These are phyloP conservation scores for Pythium scleroteichum DNA, from an alignment of 352 stramenopile genomes.

Conservation along the genomic window DNA sequence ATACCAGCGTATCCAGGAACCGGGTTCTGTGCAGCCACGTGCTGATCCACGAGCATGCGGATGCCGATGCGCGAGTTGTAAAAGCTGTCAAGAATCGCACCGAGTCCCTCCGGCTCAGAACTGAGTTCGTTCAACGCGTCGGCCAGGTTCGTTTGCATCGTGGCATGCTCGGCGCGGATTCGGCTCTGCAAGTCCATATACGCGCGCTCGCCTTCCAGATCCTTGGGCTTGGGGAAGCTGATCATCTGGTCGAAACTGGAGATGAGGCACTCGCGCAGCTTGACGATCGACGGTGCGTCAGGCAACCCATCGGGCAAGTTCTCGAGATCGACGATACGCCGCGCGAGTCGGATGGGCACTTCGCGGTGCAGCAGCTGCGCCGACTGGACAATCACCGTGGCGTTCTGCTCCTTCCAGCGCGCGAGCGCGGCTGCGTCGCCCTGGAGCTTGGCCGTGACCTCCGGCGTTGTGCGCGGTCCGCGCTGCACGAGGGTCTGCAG, in stretches of 20 bases:
- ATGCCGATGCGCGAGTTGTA: constrained; percentile 87
- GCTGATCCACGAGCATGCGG: constrained; percentile 83
- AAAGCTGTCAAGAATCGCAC: constrained; percentile 72
- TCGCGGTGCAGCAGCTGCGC: constrained; percentile 78
- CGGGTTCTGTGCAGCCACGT: constrained; percentile 64
- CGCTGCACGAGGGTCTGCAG: constrained; percentile 75
- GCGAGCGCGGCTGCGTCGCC: constrained; percentile 44
- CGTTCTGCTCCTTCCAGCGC: constrained; percentile 68
- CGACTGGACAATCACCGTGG: constrained; percentile 72
- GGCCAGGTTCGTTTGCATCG: constrained; percentile 73
- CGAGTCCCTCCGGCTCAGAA: constrained; percentile 56
- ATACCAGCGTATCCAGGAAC: constrained; percentile 58
- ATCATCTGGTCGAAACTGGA: constrained; percentile 75
- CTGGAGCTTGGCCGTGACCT: constrained; percentile 52
- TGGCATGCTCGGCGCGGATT: constrained; percentile 61
- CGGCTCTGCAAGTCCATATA: constrained; percentile 64
- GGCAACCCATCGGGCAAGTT: constrained; percentile 75
- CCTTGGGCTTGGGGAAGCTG: constrained; percentile 47
- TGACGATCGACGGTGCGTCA: constrained; percentile 56
- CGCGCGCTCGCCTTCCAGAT: constrained; percentile 51
- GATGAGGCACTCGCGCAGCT: constrained; percentile 61
- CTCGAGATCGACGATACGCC: constrained; percentile 82
- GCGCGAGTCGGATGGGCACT: constrained; percentile 76
- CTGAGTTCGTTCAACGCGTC: constrained; percentile 58
- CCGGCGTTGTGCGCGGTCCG: constrained; percentile 48